Conservation (phyloP, 108 stramenopile species). For the Asterionellopsis glacialis region DNA sequence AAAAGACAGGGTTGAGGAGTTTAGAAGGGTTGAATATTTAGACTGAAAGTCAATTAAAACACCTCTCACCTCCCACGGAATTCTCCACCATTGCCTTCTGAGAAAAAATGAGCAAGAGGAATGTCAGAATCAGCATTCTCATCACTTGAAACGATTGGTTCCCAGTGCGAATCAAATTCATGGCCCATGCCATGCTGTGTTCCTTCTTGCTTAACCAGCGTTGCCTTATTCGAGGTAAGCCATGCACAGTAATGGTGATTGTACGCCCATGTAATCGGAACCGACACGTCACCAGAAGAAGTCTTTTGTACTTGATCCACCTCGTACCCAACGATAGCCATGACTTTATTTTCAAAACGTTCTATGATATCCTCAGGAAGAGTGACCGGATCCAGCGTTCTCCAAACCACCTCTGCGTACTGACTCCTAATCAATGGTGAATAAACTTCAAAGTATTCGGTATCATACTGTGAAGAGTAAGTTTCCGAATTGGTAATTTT, state of each 20-base stretch:
- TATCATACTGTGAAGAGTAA: background rate
- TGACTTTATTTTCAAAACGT: conserved; percentile 18
- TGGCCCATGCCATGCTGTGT: background rate
- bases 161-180: background rate
- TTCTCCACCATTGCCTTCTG: conserved; percentile 41
- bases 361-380: conserved; percentile 28
- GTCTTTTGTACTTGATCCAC: conserved; percentile 27
- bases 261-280: conserved; percentile 44
- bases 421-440: conserved; percentile 14
- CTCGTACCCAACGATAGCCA: conserved; percentile 40
- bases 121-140: background rate
- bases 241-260: conserved; percentile 38
- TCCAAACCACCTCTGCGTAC: conserved; percentile 36
- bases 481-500: conserved; percentile 11
- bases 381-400: conserved; percentile 16
- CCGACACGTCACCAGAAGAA: conserved; percentile 24
- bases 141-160: conserved; percentile 8
- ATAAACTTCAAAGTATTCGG: conserved; percentile 37
- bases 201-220: background rate
- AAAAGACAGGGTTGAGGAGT: no score
- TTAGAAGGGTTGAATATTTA: no score
- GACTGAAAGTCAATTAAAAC: no score
- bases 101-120: conserved; percentile 17
- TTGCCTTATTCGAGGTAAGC: background rate
- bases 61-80: conserved; percentile 7